A percentile compares a stretch with the other conserved stretches of the same genome.
Evolutionary conservation across 768 basidiomycete genomes (phyloP).

Genomic region (Mycena olivaceomarginata): DNA sequence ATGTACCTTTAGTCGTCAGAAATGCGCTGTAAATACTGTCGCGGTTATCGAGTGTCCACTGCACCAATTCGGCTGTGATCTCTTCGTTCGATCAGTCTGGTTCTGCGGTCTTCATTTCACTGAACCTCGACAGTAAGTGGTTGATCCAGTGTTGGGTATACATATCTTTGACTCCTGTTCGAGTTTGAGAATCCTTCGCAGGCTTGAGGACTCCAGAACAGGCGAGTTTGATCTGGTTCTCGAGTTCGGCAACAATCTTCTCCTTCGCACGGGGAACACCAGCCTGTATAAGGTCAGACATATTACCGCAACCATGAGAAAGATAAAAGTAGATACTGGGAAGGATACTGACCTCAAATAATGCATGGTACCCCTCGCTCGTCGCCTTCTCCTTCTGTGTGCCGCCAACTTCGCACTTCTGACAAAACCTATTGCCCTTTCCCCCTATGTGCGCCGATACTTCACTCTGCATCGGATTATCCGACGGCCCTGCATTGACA

Average conservation of each 20-base stretch:
- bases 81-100: conserved; percentile 34
- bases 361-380: conserved; percentile 55
- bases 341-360: conserved; percentile 52
- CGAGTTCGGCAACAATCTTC: conserved; percentile 47
- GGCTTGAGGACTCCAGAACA: conserved; percentile 53
- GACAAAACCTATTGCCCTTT: not conserved
- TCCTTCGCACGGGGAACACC: conserved; percentile 46
- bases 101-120: conserved; percentile 45
- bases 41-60: conserved; percentile 52
- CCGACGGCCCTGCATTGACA: not conserved
- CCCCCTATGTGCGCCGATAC: not conserved
- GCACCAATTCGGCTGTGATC: conserved; percentile 50
- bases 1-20: conserved; percentile 50
- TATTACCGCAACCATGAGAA: too few relatives aligned
- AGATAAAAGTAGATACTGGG: too few relatives aligned
- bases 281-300: conserved; percentile 39
- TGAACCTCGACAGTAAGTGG: conserved; percentile 48
- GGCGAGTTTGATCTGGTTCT: conserved; percentile 55
- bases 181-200: conserved; percentile 53
- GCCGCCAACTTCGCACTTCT: conserved; percentile 50
- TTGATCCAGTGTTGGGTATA: conserved; percentile 63
- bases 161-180: conserved; percentile 61
- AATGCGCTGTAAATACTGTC: conserved; percentile 54
- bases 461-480: not conserved
- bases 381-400: conserved; percentile 54